phyloP scores from a whole-genome alignment of 2,329 filamentous ascomycete genomes.

The Pseudogymnoascus sp. region DNA sequence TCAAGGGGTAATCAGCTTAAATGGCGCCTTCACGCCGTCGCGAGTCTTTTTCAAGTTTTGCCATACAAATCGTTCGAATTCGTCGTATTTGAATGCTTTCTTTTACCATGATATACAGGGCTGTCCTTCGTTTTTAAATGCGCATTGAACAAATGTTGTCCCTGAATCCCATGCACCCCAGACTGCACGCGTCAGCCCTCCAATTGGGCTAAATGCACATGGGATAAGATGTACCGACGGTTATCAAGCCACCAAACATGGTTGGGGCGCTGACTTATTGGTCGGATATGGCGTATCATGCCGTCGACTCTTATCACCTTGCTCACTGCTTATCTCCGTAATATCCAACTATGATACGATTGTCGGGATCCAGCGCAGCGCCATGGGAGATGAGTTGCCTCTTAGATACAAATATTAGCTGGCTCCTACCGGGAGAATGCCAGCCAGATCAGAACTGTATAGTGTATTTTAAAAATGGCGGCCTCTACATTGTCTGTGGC shows the following conservation, averaged over 20 bases:
- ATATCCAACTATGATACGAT: background rate
- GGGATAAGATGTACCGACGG: background rate
- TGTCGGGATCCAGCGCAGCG: background rate
- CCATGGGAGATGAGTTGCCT: background rate
- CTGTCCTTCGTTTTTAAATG: background rate
- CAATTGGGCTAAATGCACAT: background rate
- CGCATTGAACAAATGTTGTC: background rate
- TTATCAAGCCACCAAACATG: background rate
- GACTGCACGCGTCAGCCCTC: background rate
- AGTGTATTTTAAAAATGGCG: background rate
- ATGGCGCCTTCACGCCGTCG: background rate
- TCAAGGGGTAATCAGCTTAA: background rate
- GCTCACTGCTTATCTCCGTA: background rate
- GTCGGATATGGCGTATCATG: background rate
- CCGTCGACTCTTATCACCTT: background rate
- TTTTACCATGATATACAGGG: background rate
- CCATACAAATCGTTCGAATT: background rate
- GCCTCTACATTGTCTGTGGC: slow-evolving; percentile 29
- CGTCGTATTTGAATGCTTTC: background rate
- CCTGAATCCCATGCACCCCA: background rate
- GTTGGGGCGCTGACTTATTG: background rate
- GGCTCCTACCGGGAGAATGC: background rate
- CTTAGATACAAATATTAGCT: background rate
- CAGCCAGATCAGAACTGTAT: background rate
- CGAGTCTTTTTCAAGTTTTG: background rate